These are phyloP conservation scores for Fusarium foetens DNA, from an alignment of 2,329 filamentous ascomycete species.

Conservation along the genomic window DNA sequence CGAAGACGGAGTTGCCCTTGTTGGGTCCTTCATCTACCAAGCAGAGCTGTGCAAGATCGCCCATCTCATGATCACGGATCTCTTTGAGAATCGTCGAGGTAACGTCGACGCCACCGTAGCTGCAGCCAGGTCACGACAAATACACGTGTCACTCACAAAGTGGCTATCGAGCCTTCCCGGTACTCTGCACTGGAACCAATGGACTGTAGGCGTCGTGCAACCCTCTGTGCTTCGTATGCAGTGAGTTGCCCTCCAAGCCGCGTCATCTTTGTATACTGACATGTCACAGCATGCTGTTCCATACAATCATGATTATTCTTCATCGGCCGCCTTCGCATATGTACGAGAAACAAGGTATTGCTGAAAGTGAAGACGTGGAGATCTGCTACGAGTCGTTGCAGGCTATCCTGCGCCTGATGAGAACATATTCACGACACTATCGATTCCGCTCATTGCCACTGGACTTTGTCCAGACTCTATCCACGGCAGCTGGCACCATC, in stretches of 20 bases:
- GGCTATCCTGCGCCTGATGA: constrained; percentile 57
- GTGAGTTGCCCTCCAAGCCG: constrained; percentile 39
- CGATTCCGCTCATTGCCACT: constrained; percentile 56
- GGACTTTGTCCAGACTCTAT: constrained; percentile 61
- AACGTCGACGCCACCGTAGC: constrained; percentile 54
- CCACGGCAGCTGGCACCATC: constrained; percentile 57
- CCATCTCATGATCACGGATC: constrained; percentile 60
- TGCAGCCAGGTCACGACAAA: constrained; percentile 55
- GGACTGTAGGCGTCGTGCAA: constrained; percentile 59
- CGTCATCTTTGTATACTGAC: constrained; percentile 27
- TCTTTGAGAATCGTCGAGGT: constrained; percentile 59
- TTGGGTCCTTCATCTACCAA: constrained; percentile 58
- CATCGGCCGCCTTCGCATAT: constrained; percentile 59
- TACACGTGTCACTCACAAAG: constrained; percentile 58
- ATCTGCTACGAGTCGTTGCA: constrained; percentile 61
- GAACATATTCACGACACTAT: constrained; percentile 57
- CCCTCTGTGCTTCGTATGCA: constrained; percentile 60
- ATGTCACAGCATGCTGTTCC: constrained; percentile 55
- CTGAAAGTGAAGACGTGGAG: constrained; percentile 57
- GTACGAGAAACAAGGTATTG: constrained; percentile 53
- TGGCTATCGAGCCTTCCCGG: constrained; percentile 59
- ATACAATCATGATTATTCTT: constrained; percentile 63
- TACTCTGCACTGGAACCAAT: constrained; percentile 62
- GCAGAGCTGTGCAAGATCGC: constrained; percentile 61
- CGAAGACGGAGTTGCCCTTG: constrained; percentile 57